Conservation (phyloP, 1,284 basidiomycete genomes). For the Marasmius oreades region DNA sequence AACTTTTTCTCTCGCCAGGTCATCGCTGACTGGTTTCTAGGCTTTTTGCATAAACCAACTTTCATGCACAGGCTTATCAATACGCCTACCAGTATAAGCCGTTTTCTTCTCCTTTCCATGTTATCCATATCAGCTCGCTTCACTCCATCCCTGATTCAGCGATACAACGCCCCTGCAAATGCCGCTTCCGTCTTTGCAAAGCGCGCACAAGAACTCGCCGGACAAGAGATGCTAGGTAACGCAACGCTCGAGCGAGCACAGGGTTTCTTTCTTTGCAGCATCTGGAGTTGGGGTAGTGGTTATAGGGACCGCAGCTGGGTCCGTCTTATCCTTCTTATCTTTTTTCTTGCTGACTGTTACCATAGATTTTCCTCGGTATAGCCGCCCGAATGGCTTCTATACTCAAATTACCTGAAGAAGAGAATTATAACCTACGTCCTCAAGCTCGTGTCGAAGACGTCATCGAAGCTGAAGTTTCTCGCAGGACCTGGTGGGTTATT, state of each 20-base stretch:
- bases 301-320: constrained; percentile 17
- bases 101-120: constrained; percentile 17
- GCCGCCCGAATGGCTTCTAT: constrained; percentile 17
- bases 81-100: constrained; percentile 11
- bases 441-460: constrained; percentile 14
- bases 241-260: constrained; percentile 17
- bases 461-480: constrained; percentile 15
- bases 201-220: constrained; percentile 15
- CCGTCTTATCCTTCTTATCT: neutral
- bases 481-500: constrained; percentile 18
- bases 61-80: constrained; percentile 18
- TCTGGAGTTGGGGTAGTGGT: constrained; percentile 18
- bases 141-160: constrained; percentile 13
- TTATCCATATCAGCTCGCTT: constrained; percentile 18
- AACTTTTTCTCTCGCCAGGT: too few species aligned
- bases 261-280: constrained; percentile 17
- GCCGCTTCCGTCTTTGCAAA: constrained; percentile 17
- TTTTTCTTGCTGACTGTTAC: neutral
- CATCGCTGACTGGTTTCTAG: too few species aligned
- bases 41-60: constrained; percentile 18
- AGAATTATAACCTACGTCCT: constrained; percentile 9
- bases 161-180: constrained; percentile 10
- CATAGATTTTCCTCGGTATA: constrained; percentile 14
- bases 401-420: constrained; percentile 15
- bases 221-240: constrained; percentile 12